Base-by-base conservation (phyloP, 2,329 filamentous ascomycete genomes). In the Rutstroemia sp. region DNA sequence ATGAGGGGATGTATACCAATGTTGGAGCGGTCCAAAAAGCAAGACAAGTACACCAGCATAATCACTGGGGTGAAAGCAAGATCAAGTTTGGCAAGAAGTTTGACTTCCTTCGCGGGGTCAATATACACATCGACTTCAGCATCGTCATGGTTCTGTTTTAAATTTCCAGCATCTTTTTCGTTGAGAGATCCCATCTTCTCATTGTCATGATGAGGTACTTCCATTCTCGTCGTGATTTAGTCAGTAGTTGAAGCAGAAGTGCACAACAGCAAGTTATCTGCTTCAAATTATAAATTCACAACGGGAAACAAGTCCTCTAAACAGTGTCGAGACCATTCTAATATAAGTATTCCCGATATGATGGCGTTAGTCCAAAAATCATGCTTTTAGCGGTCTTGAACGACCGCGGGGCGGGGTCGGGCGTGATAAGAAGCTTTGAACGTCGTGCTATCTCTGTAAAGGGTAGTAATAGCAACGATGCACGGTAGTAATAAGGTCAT, bases 1-100 rank as follows among this genome's bases (percentile, higher is more conserved):
- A 39, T 12, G 4, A 17, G 14, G n/a, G 17, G n/a, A 14, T 25
- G 25, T 21, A 38, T 53, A 57, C 60, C 61, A 41, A 81, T 80
- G 60, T 79, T 80, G 19, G 72, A 72, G 54, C 80, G 73, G 65
- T 84, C 81, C 42, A 82, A 69, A 62, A 79, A 81, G 58, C 75
- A 79, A 4, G 74, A 73, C 19, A 83, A 63, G 59, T 81, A 83
- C 4, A 81, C 72, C 48, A 80, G 66, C 73, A 79, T 80, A 57
- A 82, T 77, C 54, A 81, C 74, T 0, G 77, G 77, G 4, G 75
- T 72, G 51, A 80, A 74, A 3, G 71, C 71, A 3, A 73, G 46
- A 54, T 80, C 78, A 10, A 80, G 67, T 57, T 79, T 79, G 19
- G 69, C 64, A 5, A 80, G 70, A 2, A 80, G 67, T 54, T 71